Evolutionary conservation across 768 basidiomycete genomes (phyloP).

Genomic region (Podaxis mareebaensis): DNA sequence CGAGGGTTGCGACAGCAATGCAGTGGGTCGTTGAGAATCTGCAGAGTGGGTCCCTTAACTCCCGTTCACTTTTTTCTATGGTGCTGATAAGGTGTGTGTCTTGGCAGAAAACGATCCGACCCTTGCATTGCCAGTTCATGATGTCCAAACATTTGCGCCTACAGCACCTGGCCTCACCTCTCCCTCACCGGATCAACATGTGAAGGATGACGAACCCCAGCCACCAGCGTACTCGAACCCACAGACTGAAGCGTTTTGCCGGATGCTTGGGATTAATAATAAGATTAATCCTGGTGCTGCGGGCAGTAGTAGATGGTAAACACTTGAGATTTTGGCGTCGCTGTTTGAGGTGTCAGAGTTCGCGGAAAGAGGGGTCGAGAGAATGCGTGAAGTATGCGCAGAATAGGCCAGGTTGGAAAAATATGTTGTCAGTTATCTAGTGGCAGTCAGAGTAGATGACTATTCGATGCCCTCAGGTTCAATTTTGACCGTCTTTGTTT

Average conservation of each 20-base stretch:
- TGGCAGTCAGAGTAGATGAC: too few species aligned
- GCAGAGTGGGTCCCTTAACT: conserved; percentile 14
- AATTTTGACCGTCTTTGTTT: too few species aligned
- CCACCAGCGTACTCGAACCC: conserved; percentile 79
- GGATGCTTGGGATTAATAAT: conserved; percentile 77
- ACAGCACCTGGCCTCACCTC: conserved; percentile 60
- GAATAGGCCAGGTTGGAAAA: too few species aligned
- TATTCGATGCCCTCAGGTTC: too few species aligned
- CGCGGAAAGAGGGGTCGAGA: too few species aligned
- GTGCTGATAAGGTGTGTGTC: neutral
- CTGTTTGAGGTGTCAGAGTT: too few species aligned
- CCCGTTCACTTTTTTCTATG: neutral
- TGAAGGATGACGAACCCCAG: conserved; percentile 14
- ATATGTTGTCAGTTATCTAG: too few species aligned
- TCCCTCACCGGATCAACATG: conserved; percentile 13
- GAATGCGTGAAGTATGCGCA: too few species aligned
- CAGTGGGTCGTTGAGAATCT: conserved; percentile 71
- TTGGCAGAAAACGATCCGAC: conserved; percentile 23
- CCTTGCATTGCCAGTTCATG: conserved; percentile 38
- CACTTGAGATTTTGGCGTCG: too few species aligned
- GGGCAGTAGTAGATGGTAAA: neutral
- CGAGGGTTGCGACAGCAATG: conserved; percentile 57
- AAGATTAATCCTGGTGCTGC: conserved; percentile 39
- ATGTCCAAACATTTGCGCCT: conserved; percentile 65
- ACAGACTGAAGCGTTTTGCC: conserved; percentile 85